These are phyloP conservation scores for Aspergillus sclerotiicarbonarius DNA, from an alignment of 495 filamentous ascomycete species.

Conservation along the genomic window DNA sequence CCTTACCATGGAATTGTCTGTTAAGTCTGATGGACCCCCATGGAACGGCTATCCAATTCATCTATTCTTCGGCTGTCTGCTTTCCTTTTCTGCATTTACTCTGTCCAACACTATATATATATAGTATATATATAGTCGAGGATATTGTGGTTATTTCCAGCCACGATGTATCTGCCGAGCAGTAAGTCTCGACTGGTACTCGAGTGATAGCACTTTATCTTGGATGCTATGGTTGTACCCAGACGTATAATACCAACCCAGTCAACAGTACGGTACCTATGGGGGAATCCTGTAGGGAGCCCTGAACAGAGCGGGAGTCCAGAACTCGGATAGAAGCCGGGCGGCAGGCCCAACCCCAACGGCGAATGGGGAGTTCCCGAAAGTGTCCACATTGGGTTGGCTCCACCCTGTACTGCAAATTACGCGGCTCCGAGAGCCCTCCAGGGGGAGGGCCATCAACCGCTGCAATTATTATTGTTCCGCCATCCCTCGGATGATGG, in stretches of 20 bases:
- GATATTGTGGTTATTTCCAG: neutral
- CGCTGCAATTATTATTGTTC: neutral
- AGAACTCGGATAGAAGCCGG: constrained; percentile 6
- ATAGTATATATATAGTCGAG: neutral
- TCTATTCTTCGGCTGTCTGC: neutral
- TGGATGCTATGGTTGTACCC: neutral
- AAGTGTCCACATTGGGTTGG: neutral
- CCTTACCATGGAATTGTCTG: neutral
- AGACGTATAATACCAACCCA: neutral
- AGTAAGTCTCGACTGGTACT: neutral
- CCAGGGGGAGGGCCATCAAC: neutral
- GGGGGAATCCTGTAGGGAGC: neutral
- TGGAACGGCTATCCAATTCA: neutral
- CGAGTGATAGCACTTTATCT: neutral
- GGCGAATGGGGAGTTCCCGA: constrained; percentile 8
- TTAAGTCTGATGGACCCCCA: neutral
- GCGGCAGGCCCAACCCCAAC: constrained; percentile 1
- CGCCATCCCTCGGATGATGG: neutral
- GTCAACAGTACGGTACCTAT: too few species aligned
- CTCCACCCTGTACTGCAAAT: constrained; percentile 12
- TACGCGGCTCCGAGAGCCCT: constrained; percentile 1
- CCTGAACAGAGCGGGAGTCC: neutral
- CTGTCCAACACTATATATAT: neutral
- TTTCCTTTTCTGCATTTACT: neutral
- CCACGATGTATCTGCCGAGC: neutral